phyloP scores from a whole-genome alignment of 1,139 yeast genomes.

The Suhomyces yuchorum region DNA sequence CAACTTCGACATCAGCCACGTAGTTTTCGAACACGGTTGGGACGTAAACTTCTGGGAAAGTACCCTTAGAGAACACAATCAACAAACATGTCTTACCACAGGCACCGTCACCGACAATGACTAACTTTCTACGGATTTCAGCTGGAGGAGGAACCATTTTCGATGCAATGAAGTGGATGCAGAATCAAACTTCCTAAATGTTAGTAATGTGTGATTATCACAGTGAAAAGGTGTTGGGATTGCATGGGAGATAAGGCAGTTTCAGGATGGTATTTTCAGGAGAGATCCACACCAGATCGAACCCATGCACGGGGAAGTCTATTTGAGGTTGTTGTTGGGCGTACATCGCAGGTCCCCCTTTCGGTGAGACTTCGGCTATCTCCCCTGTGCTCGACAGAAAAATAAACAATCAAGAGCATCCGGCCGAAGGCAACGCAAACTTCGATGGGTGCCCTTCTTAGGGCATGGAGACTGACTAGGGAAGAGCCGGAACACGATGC shows the following conservation, averaged over 20 bases:
- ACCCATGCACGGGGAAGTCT: not conserved
- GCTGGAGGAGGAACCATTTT: constrained; percentile 56
- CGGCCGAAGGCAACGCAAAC: not conserved
- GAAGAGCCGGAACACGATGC: not conserved
- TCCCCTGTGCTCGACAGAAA: constrained; percentile 2
- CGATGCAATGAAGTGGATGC: constrained; percentile 14
- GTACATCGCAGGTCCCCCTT: not conserved
- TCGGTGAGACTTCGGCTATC: constrained; percentile 4
- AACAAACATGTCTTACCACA: constrained; percentile 85
- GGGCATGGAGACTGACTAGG: not conserved
- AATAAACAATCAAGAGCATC: constrained; percentile 2
- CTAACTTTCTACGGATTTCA: constrained; percentile 76
- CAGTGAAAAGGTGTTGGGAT: not conserved
- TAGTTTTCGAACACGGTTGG: constrained; percentile 96
- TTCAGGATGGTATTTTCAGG: constrained; percentile 4
- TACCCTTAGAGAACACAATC: constrained; percentile 89
- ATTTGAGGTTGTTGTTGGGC: not conserved
- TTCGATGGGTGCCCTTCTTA: not conserved
- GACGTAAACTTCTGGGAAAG: constrained; percentile 93
- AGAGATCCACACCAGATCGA: not conserved
- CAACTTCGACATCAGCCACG: constrained; percentile 91
- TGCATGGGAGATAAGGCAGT: not conserved
- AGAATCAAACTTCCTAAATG: constrained; percentile 6
- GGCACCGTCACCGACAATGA: constrained; percentile 86
- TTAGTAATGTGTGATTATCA: constrained; percentile 7